phyloP scores from a whole-genome alignment of 805 yeast species.

The Candida cerambycidarum region DNA sequence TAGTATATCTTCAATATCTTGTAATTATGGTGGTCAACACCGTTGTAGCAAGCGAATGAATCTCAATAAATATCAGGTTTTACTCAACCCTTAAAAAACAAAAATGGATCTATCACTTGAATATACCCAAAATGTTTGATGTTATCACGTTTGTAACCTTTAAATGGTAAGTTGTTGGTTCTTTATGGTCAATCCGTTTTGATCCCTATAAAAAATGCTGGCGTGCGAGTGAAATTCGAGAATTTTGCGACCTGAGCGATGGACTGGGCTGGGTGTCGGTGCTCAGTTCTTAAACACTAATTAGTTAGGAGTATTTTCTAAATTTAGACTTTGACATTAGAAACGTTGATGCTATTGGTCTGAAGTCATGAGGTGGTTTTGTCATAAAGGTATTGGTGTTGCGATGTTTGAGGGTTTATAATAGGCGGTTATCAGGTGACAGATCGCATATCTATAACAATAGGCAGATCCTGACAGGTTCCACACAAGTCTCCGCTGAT shows the following conservation, averaged over 20 bases:
- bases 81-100: neutral
- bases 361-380: too few relatives aligned
- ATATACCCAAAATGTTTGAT: neutral
- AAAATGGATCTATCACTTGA: too few relatives aligned
- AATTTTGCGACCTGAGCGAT: constrained; percentile 5
- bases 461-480: too few relatives aligned
- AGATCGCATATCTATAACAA: too few relatives aligned
- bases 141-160: neutral
- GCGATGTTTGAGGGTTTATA: too few relatives aligned
- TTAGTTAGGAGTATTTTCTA: too few relatives aligned
- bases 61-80: neutral
- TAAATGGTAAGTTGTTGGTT: neutral
- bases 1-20: neutral
- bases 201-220: constrained; percentile 4
- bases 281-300: neutral
- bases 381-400: too few relatives aligned
- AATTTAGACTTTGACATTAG: too few relatives aligned
- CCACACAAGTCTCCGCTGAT: too few relatives aligned
- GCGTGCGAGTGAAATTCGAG: constrained; percentile 5
- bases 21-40: neutral
- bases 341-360: too few relatives aligned
- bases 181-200: neutral
- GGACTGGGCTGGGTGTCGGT: neutral
- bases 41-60: constrained; percentile 5
- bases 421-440: too few relatives aligned